These are phyloP conservation scores for Leccinum truebloodii DNA, from an alignment of 768 basidiomycete species.

Conservation along the genomic window DNA sequence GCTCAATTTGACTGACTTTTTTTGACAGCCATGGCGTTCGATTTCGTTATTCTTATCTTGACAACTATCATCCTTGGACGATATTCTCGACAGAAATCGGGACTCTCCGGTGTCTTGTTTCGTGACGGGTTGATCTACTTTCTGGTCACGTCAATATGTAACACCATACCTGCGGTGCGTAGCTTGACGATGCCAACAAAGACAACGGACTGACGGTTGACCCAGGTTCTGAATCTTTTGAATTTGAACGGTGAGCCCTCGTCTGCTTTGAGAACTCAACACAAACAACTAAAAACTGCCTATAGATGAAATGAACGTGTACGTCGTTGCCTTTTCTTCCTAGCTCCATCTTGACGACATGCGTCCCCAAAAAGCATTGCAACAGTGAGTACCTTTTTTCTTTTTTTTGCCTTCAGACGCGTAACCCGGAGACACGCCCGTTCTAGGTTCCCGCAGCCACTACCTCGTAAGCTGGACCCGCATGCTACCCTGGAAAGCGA, in stretches of 20 bases:
- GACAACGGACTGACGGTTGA: background rate
- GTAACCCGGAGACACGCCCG: background rate
- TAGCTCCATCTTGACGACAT: conserved; percentile 6
- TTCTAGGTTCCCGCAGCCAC: conserved; percentile 64
- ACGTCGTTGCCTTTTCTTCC: background rate
- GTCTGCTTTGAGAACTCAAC: background rate
- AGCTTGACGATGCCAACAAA: background rate
- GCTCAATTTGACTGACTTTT: background rate
- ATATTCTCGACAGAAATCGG: conserved; percentile 47
- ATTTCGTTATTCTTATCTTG: conserved; percentile 58
- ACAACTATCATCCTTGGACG: conserved; percentile 54
- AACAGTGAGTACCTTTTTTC: conserved; percentile 16
- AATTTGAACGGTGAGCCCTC: conserved; percentile 25
- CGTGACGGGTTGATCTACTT: conserved; percentile 75
- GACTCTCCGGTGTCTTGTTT: conserved; percentile 68
- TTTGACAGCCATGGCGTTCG: conserved; percentile 64
- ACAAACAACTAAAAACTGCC: background rate
- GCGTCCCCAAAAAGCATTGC: conserved; percentile 18
- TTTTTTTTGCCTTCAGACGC: background rate
- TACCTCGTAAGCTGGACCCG: conserved; percentile 48
- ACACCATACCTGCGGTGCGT: conserved; percentile 66
- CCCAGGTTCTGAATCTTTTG: conserved; percentile 27
- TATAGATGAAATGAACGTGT: conserved; percentile 31
- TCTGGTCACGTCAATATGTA: conserved; percentile 62
- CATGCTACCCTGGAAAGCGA: background rate